These are phyloP conservation scores for Lachnellula subtilissima DNA, from an alignment of 2,329 filamentous ascomycete species.

Conservation along the genomic window DNA sequence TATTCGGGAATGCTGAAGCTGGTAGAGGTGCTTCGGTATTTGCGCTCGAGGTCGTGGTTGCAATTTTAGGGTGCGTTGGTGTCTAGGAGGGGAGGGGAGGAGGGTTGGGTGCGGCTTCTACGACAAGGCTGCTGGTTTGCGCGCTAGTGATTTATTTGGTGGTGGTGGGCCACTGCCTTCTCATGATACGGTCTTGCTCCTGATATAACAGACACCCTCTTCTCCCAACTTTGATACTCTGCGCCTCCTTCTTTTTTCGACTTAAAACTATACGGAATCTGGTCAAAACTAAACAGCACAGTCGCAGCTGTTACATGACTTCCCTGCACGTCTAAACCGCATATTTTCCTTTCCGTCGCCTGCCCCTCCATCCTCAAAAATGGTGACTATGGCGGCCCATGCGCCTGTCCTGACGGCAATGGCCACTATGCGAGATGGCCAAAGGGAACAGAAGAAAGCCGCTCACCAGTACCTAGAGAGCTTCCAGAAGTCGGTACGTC, in stretches of 20 bases:
- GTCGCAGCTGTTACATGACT: not conserved
- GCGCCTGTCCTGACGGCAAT: slow-evolving; percentile 81
- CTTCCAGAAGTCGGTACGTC: slow-evolving; percentile 90
- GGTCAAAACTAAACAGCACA: not conserved
- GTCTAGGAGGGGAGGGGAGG: not conserved
- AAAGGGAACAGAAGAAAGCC: slow-evolving; percentile 78
- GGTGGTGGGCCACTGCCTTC: not conserved
- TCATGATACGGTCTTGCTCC: not conserved
- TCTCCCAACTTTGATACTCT: slow-evolving; percentile 2
- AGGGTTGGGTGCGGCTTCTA: not conserved
- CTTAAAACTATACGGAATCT: not conserved
- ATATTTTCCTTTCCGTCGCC: not conserved
- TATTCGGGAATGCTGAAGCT: not conserved
- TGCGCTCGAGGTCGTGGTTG: not conserved
- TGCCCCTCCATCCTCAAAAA: slow-evolving; percentile 27
- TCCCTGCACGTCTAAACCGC: not conserved
- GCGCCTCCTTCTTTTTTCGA: slow-evolving; percentile 3
- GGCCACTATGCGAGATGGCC: slow-evolving; percentile 83
- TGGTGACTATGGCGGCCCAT: slow-evolving; percentile 41
- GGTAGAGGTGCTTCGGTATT: too few relatives aligned
- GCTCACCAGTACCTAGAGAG: slow-evolving; percentile 87
- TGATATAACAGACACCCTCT: not conserved
- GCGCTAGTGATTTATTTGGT: not conserved
- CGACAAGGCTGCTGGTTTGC: not conserved
- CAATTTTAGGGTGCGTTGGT: not conserved